Evolutionary conservation across 305 asterid species (phyloP).

Genomic region (Vinca major): DNA sequence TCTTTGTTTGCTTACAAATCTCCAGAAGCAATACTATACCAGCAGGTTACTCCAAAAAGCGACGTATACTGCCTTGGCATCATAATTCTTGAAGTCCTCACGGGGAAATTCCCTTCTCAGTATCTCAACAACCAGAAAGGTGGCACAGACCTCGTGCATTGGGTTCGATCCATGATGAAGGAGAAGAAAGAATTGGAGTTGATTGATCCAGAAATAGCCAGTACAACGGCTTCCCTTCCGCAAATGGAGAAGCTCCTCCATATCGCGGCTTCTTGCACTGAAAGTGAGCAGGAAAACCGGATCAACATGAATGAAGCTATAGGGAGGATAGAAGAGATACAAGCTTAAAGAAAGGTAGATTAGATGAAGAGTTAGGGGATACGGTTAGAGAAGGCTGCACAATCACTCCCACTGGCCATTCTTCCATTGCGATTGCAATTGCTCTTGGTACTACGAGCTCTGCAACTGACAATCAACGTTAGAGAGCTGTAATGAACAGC

Average conservation of each 20-base stretch:
- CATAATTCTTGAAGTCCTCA: slow-evolving; percentile 58
- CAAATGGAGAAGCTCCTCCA: slow-evolving; percentile 56
- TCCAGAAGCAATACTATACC: slow-evolving; percentile 52
- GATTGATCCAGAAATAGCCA: slow-evolving; percentile 62
- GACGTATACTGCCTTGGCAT: slow-evolving; percentile 78
- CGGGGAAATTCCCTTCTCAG: slow-evolving; percentile 73
- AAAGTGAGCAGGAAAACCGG: slow-evolving; percentile 33
- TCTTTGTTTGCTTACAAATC: slow-evolving; percentile 46
- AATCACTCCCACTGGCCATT: neutral
- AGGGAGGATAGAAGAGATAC: slow-evolving; percentile 51
- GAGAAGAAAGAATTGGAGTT: slow-evolving; percentile 42
- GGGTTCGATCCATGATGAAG: slow-evolving; percentile 41
- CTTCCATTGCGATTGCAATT: neutral
- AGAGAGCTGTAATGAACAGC: slow-evolving; percentile 8
- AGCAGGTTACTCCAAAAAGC: slow-evolving; percentile 48
- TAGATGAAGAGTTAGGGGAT: slow-evolving; percentile 15
- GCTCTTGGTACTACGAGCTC: neutral
- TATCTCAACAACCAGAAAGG: slow-evolving; percentile 64
- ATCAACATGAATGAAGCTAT: slow-evolving; percentile 64
- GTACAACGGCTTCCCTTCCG: slow-evolving; percentile 15
- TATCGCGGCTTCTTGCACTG: slow-evolving; percentile 59
- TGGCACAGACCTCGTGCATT: slow-evolving; percentile 70
- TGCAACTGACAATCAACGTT: neutral
- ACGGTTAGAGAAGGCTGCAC: slow-evolving; percentile 8
- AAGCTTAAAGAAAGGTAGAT: slow-evolving; percentile 26